phyloP scores from a whole-genome alignment of 2,329 filamentous ascomycete species.

The Xylariales sp. region DNA sequence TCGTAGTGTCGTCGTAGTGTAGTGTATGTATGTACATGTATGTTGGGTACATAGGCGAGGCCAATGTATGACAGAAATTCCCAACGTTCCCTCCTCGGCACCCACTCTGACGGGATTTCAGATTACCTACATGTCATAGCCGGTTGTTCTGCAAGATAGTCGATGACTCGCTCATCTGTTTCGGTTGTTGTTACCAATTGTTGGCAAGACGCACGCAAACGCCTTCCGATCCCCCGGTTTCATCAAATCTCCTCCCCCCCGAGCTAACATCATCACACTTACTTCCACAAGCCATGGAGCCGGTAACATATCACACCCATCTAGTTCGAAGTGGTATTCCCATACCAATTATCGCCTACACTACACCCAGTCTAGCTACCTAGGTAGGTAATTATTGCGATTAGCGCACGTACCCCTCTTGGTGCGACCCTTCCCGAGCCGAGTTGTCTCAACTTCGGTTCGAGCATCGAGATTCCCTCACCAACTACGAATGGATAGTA shows the following conservation, averaged over 20 bases:
- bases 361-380: neutral
- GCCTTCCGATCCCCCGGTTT: conserved; percentile 17
- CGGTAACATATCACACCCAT: conserved; percentile 24
- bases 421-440: neutral
- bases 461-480: conserved; percentile 11
- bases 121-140: neutral
- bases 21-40: neutral
- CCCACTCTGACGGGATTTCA: conserved; percentile 15
- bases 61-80: conserved; percentile 8
- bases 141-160: conserved; percentile 11
- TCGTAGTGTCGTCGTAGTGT: too few species aligned
- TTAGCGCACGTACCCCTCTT: conserved; percentile 13
- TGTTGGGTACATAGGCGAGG: neutral
- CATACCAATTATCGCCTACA: neutral
- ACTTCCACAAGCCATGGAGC: conserved; percentile 20
- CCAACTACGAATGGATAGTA: neutral
- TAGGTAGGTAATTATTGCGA: conserved; percentile 1
- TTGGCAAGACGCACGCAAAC: conserved; percentile 10
- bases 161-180: conserved; percentile 11
- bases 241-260: neutral
- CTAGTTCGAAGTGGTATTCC: conserved; percentile 4
- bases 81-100: conserved; percentile 12
- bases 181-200: conserved; percentile 15
- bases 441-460: conserved; percentile 6
- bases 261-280: conserved; percentile 2